A percentile compares a stretch with the other conserved stretches of the same genome.
phyloP scores from a whole-genome alignment of 1,284 basidiomycete species.

The Abortiporus biennis region DNA sequence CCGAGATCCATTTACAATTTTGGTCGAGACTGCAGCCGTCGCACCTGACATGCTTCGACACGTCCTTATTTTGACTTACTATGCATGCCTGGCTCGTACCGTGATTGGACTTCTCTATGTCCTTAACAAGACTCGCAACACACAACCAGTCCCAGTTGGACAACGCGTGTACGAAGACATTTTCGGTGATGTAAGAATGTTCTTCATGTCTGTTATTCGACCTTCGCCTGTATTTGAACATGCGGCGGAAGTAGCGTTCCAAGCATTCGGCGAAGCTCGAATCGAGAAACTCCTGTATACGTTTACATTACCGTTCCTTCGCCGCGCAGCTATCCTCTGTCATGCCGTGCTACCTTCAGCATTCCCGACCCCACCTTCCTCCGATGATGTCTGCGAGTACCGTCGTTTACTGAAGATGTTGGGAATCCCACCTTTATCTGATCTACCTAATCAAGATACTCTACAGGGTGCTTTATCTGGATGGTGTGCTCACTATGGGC shows the following conservation, averaged over 20 bases:
- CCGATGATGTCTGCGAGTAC: conserved; percentile 59
- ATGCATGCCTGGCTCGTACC: conserved; percentile 80
- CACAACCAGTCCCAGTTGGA: conserved; percentile 35
- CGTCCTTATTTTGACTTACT: conserved; percentile 81
- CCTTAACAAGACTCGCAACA: conserved; percentile 62
- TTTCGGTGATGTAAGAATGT: conserved; percentile 79
- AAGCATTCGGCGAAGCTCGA: conserved; percentile 70
- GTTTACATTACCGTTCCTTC: conserved; percentile 92
- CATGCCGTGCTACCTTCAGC: conserved; percentile 66
- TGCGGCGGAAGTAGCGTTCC: conserved; percentile 68
- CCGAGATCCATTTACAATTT: conserved; percentile 81
- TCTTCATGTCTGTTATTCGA: conserved; percentile 77
- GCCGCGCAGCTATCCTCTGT: conserved; percentile 83
- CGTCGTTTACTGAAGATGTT: conserved; percentile 72
- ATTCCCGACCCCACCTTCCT: conserved; percentile 41
- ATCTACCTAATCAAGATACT: conserved; percentile 74
- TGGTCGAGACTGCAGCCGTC: conserved; percentile 85
- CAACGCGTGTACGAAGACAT: conserved; percentile 52
- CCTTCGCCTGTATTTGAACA: conserved; percentile 78
- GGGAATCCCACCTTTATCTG: conserved; percentile 71
- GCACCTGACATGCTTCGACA: conserved; percentile 85
- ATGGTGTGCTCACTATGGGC: conserved; percentile 79
- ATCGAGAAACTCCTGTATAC: conserved; percentile 86
- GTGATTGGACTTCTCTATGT: conserved; percentile 80
- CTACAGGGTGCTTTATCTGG: conserved; percentile 78